phyloP scores from a whole-genome alignment of 306 rosid genomes.

The Medicago ruthenica region DNA sequence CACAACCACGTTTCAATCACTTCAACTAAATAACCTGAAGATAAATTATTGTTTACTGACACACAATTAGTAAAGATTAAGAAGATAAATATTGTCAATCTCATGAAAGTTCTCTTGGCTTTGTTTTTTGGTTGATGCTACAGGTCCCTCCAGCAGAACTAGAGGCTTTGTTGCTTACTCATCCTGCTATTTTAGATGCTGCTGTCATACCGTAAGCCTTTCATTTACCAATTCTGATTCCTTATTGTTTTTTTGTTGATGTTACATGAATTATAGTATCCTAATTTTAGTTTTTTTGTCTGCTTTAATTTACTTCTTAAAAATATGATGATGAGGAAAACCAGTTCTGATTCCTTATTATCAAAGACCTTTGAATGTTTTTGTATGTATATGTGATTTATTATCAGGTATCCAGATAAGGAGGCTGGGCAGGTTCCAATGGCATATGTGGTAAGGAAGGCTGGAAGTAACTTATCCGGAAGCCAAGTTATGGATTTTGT shows the following conservation, averaged over 20 bases:
- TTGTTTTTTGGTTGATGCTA: constrained; percentile 25
- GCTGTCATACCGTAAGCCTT: constrained; percentile 93
- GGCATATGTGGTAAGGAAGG: constrained; percentile 84
- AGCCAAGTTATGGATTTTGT: constrained; percentile 71
- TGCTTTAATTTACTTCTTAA: background rate
- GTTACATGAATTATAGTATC: too few species aligned
- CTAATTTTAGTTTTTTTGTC: background rate
- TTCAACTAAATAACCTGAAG: background rate
- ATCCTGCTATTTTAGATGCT: constrained; percentile 75
- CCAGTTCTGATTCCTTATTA: background rate
- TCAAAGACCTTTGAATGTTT: background rate
- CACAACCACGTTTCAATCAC: too few species aligned
- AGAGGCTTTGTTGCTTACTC: constrained; percentile 82
- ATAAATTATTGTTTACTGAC: background rate
- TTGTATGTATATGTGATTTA: background rate
- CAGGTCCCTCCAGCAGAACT: constrained; percentile 97
- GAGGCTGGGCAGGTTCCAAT: constrained; percentile 89
- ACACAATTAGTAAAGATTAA: background rate
- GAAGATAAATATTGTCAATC: background rate
- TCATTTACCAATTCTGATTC: background rate
- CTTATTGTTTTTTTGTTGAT: too few species aligned
- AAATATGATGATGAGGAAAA: background rate
- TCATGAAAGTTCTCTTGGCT: background rate
- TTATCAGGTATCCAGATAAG: constrained; percentile 74
- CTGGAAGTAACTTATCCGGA: constrained; percentile 62